Evolutionary conservation across 345 rosid species (phyloP).

Genomic region (Corymbia maculata): DNA sequence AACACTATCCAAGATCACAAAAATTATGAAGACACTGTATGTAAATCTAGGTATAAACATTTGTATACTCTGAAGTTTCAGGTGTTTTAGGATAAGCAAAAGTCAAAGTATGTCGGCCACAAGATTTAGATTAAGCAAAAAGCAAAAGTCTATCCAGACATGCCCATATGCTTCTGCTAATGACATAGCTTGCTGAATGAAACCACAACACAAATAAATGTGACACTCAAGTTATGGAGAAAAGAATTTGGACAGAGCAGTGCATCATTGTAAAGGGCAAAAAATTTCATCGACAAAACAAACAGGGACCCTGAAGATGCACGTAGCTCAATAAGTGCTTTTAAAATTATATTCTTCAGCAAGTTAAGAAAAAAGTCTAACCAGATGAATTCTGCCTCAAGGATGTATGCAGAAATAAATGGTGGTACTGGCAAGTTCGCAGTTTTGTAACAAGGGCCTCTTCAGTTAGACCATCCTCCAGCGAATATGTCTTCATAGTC

Average conservation of each 20-base stretch:
- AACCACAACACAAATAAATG: background rate
- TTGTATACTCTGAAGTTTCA: background rate
- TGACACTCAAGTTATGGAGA: background rate
- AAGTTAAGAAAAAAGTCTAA: conserved; percentile 9
- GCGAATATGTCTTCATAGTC: conserved; percentile 89
- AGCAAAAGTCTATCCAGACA: background rate
- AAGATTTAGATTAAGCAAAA: background rate
- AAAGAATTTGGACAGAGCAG: background rate
- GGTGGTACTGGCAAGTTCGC: conserved; percentile 79
- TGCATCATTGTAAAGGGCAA: background rate
- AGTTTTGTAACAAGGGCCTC: conserved; percentile 92
- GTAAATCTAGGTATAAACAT: background rate
- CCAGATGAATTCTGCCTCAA: conserved; percentile 78
- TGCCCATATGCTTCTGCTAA: background rate
- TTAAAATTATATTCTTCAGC: background rate
- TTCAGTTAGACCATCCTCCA: conserved; percentile 89
- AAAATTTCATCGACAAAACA: background rate
- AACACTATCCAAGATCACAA: background rate
- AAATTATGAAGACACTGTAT: background rate
- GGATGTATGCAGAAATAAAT: conserved; percentile 77
- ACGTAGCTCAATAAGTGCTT: background rate
- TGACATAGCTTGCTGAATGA: background rate
- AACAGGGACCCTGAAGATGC: background rate
- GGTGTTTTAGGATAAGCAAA: background rate
- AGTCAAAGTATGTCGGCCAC: background rate